Evolutionary conservation across 139 green algal species (phyloP), one percentile per base, ranked within the genome.

Genomic region (Nannochloris sp.): DNA sequence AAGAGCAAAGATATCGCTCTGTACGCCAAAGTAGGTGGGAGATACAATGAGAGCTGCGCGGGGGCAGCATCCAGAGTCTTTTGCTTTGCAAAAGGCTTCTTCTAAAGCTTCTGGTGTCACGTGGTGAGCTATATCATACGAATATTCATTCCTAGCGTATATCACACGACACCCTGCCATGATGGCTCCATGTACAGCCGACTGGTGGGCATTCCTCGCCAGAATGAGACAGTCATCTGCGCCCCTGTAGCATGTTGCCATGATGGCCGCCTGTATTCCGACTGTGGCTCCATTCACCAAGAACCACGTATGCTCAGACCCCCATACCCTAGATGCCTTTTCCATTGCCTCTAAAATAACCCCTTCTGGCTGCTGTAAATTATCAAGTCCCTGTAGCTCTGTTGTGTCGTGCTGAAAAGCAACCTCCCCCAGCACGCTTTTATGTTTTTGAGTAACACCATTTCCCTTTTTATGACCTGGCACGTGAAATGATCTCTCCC

Each of bases 201-300:
- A 88, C 31, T 84, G 60, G 66, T 97, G 91, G 63, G 81, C 87
- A 69, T 95, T 95, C 50, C 91, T 75, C 0, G 88, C 74, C 3
- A 93, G 49, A 3, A 97, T 17, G 16, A 97, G 67, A 1, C 69
- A 69, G 25, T 79, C 63, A 29, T 64, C 17, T 50, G 20, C 6
- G 3, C 26, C 28, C 3, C 78, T 79, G 23, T 60, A 29, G 61
- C 80, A 87, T 4, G 71, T 78, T n/a, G 84, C 76, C 66, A 90
- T 68, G 3, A 92, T 58, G 3, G 84, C 79, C 1, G 81, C 84
- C 28, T 88, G 84, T 17, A 96, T 79, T 48, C 87, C 90, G 1
- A 50, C 75, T 0, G 78, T 95, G 67, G 74, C 85, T 61, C 91
- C 91, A 65, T 97, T 97, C 28, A 97, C 91, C 30, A 97, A 72